Evolutionary conservation across 371 early-diverging fungal genomes (phyloP), one percentile per base, ranked within the genome.

Genomic region (Mortierella sp.): DNA sequence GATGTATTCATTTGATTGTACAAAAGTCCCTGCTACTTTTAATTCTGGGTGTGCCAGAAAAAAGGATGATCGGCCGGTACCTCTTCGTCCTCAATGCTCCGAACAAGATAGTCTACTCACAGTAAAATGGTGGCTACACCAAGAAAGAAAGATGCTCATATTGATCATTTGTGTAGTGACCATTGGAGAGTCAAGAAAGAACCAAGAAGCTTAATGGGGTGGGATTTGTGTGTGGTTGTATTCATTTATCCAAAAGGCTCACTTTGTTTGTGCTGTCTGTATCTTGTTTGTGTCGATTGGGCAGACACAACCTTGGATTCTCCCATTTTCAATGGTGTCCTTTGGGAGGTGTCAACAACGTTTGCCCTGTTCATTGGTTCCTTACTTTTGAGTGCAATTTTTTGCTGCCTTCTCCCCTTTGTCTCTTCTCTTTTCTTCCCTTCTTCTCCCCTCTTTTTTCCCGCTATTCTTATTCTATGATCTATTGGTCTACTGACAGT

Each of bases 301-400:
- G 29, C 37, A 19, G 19, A 61, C 22, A 37, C 39, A 61, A 61
- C 61, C 7, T 53, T 53, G 13, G 55, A 53, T 61, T 61, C 61
- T 61, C 61, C 61, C 61, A 61, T 22, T 39, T 31, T 31, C 34
- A 61, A n/a, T n/a, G n/a, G n/a, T n/a, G n/a, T n/a, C n/a, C n/a
- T n/a, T n/a, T n/a, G n/a, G n/a, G n/a, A 34, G 34, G 34, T 58
- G 58, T 34, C 61, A 34, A 34, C 37, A 34, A 58, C 19, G 22
- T 58, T 37, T 34, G 16, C 61, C 5, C 22, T 19, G 61, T 31
- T 37, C 37, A 61, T 61, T 61, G 61, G 61, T 61, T 61, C 34
- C 8, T 37, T n/a, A n/a, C n/a, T n/a, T n/a, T n/a, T n/a, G n/a
- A n/a, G 31, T 61, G 39, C 22, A 19, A n/a, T 7, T 47, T 6